Evolutionary conservation across 495 filamentous ascomycete genomes (phyloP).

Genomic region (Cercophora samala): DNA sequence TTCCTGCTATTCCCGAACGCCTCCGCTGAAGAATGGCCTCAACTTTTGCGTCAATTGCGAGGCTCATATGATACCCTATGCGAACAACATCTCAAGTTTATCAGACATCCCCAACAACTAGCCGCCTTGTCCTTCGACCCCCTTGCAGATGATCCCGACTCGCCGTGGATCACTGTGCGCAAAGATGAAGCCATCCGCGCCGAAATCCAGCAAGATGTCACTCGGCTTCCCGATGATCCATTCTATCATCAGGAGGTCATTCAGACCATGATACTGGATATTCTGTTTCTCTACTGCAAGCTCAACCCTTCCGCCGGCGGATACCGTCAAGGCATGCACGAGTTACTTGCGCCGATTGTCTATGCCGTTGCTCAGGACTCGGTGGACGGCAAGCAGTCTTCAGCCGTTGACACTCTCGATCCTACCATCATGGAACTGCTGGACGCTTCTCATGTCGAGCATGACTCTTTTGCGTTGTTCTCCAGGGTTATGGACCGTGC

Average conservation of each 20-base stretch:
- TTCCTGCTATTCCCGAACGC: constrained; percentile 77
- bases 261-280: constrained; percentile 79
- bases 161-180: constrained; percentile 82
- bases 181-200: constrained; percentile 77
- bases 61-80: constrained; percentile 68
- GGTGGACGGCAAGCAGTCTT: constrained; percentile 40
- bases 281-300: constrained; percentile 92
- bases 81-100: constrained; percentile 71
- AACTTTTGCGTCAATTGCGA: constrained; percentile 63
- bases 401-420: constrained; percentile 35
- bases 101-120: constrained; percentile 77
- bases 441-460: constrained; percentile 71
- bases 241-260: constrained; percentile 81
- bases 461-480: constrained; percentile 88
- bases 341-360: constrained; percentile 84
- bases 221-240: constrained; percentile 84
- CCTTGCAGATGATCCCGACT: constrained; percentile 79
- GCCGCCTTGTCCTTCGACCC: constrained; percentile 71
- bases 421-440: constrained; percentile 59
- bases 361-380: constrained; percentile 87
- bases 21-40: constrained; percentile 64
- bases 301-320: constrained; percentile 77
- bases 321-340: constrained; percentile 97
- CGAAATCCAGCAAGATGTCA: constrained; percentile 95
- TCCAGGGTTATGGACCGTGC: constrained; percentile 80